Percentiles rank a stretch among this genome's conserved stretches.
Conservation (phyloP, 345 rosid species). For the Abelmoschus esculentus region DNA sequence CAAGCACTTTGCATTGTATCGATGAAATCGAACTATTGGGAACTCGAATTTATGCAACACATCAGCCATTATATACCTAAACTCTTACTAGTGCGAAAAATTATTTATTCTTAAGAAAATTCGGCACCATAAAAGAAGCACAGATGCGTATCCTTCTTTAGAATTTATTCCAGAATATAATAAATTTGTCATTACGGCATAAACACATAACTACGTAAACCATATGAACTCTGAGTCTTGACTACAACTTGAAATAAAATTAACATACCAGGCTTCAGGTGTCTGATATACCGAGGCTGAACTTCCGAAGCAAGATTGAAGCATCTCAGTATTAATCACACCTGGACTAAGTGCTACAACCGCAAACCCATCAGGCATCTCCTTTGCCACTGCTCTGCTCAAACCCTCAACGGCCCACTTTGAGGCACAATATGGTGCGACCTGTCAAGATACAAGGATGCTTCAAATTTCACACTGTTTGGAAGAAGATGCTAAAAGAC, state of each 20-base stretch:
- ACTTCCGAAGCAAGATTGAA: conserved; percentile 75
- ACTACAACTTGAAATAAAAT: background rate
- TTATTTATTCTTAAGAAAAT: background rate
- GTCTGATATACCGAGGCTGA: conserved; percentile 78
- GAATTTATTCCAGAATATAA: background rate
- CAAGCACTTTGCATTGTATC: background rate
- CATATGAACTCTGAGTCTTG: background rate
- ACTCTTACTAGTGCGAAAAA: background rate
- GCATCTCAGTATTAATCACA: conserved; percentile 90
- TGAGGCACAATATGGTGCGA: conserved; percentile 97
- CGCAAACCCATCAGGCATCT: conserved; percentile 82
- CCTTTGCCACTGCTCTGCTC: conserved; percentile 89
- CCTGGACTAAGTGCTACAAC: conserved; percentile 84
- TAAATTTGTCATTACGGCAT: background rate
- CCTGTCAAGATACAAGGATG: conserved; percentile 31
- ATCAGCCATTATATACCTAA: background rate
- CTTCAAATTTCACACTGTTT: background rate
- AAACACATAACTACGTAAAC: background rate
- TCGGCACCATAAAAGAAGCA: background rate
- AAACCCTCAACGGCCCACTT: conserved; percentile 98
- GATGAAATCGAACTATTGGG: too few relatives aligned
- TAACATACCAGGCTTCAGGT: conserved; percentile 75
- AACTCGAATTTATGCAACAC: too few relatives aligned
- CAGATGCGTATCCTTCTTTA: too few relatives aligned
- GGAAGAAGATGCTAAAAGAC: background rate